Evolutionary conservation across 768 basidiomycete genomes (phyloP).

Genomic region (Ephemerocybe angulata): DNA sequence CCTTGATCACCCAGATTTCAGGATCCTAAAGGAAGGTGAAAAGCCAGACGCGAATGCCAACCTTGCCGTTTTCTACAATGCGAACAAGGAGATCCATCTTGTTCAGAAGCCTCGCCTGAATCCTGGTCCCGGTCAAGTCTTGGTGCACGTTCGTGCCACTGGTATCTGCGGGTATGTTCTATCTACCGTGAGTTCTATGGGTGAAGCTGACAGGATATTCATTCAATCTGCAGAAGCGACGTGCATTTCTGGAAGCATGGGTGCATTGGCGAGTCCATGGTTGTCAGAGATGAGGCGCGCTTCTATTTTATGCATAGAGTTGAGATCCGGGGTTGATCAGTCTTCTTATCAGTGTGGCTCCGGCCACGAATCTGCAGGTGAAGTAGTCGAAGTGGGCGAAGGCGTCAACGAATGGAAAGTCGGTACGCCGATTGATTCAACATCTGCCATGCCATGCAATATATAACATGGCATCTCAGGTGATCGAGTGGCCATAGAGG

Average conservation of each 20-base stretch:
- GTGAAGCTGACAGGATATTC: no score
- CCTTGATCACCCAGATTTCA: conserved; percentile 53
- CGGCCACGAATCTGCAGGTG: conserved; percentile 69
- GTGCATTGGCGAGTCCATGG: conserved; percentile 64
- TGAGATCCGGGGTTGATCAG: neutral
- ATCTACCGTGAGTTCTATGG: no score
- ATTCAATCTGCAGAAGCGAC: conserved; percentile 47
- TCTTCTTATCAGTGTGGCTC: conserved; percentile 49
- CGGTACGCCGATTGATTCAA: conserved; percentile 29
- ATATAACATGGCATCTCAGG: conserved; percentile 35
- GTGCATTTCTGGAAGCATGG: conserved; percentile 76
- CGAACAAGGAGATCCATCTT: conserved; percentile 58
- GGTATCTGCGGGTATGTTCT: conserved; percentile 64
- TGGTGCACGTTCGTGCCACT: conserved; percentile 63
- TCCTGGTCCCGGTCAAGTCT: conserved; percentile 62
- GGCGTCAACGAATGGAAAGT: conserved; percentile 65
- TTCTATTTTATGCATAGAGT: neutral
- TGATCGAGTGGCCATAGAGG: conserved; percentile 67
- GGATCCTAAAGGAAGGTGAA: conserved; percentile 47
- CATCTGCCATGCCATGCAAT: neutral
- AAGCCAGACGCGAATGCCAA: conserved; percentile 46
- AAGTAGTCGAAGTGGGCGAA: conserved; percentile 60
- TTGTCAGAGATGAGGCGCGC: conserved; percentile 61
- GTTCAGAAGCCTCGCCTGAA: conserved; percentile 61
- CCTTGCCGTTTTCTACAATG: conserved; percentile 65